Evolutionary conservation across 345 rosid species (phyloP), one percentile per base, ranked within the genome.

Genomic region (Bruguiera gymnorhiza): DNA sequence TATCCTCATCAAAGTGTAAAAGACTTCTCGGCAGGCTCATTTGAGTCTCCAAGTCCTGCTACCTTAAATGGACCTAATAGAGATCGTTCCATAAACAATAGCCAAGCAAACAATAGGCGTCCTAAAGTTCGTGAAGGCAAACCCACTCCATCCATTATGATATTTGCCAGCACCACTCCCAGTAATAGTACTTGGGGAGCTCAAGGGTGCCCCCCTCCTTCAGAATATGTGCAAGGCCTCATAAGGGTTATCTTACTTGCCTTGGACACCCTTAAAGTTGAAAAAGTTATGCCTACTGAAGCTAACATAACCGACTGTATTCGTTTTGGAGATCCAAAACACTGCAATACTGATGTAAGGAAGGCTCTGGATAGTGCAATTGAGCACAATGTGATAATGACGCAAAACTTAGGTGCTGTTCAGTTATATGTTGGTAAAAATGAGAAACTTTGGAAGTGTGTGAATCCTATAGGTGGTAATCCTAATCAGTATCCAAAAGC

Each of bases 361-460:
- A 83, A 83, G 79, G 97, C 95, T 69, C 80, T 94, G 76, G 87
- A 80, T 36, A 72, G 75, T 81, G 96, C 98, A 51, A 52, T 81
- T 39, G 85, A 89, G 77, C 92, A 89, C 16, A 78, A 81, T 50
- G 86, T 87, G 98, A 81, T 91, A 66, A 67, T 70, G 65, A 83
- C 79, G 80, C 83, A 70, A 67, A 79, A 63, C 46, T n/a, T 89
- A 62, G 96, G 97, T 70, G 69, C 80, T 31, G 4, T 87, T 62
- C 83, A 85, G 76, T 75, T 94, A 66, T 94, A 84, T 78, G 82
- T 91, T 74, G 85, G 87, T 55, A 87, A 81, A 71, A 78, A 85
- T 69, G 90, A 87, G 74, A 78, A 63, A 70, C 67, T 91, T 51
- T 94, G 98, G 98, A 86, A 67, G 60, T 94, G 98, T 77, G 83